A percentile compares a stretch with the other conserved stretches of the same genome.
These are phyloP conservation scores for Lactarius deliciosus DNA, from an alignment of 768 basidiomycete species.

Conservation along the genomic window DNA sequence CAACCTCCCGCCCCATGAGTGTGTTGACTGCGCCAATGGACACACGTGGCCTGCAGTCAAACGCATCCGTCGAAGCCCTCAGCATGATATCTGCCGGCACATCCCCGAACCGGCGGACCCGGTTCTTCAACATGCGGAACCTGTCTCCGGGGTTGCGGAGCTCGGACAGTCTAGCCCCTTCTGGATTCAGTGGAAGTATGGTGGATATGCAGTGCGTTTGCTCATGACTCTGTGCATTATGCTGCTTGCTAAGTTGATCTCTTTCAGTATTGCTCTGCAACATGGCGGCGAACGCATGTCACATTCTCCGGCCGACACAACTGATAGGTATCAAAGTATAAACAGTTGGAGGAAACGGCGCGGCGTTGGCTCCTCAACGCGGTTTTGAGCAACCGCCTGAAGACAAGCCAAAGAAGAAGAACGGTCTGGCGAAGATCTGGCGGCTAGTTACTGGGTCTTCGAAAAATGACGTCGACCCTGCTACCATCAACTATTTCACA, in stretches of 20 bases:
- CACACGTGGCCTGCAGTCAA: slow-evolving; percentile 64
- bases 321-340: slow-evolving; percentile 31
- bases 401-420: slow-evolving; percentile 71
- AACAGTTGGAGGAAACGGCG: slow-evolving; percentile 29
- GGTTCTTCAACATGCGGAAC: slow-evolving; percentile 78
- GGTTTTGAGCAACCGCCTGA: slow-evolving; percentile 30
- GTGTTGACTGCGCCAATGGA: slow-evolving; percentile 54
- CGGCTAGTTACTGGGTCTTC: slow-evolving; percentile 62
- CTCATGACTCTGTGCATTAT: slow-evolving; percentile 12
- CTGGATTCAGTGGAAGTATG: slow-evolving; percentile 85
- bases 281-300: slow-evolving; percentile 46
- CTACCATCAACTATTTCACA: slow-evolving; percentile 36
- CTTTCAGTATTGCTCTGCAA: slow-evolving; percentile 69
- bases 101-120: slow-evolving; percentile 61
- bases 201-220: slow-evolving; percentile 85
- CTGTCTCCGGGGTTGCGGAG: slow-evolving; percentile 72
- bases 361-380: slow-evolving; percentile 14
- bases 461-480: slow-evolving; percentile 42
- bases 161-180: slow-evolving; percentile 78
- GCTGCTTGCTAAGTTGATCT: slow-evolving; percentile 12
- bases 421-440: slow-evolving; percentile 80
- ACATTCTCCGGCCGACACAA: slow-evolving; percentile 23
- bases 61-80: slow-evolving; percentile 78
- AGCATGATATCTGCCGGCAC: slow-evolving; percentile 55
- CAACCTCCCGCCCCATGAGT: slow-evolving; percentile 51